phyloP scores from a whole-genome alignment of 2,329 filamentous ascomycete species.

The Claviceps cyperi region DNA sequence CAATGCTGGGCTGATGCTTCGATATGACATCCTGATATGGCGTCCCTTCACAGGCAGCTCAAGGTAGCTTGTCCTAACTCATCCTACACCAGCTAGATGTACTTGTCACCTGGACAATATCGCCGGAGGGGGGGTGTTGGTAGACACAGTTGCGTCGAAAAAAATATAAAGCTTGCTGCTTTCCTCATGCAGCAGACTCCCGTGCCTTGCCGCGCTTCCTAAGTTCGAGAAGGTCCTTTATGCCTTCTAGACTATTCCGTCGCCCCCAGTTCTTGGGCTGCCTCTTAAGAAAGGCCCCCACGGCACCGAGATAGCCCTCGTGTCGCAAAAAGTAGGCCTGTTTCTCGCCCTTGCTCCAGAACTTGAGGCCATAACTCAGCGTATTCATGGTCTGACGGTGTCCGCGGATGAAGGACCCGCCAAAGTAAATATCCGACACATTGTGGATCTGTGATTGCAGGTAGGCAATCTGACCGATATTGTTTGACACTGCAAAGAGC shows the following conservation, averaged over 20 bases:
- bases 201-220: conserved; percentile 10
- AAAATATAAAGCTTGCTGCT: background rate
- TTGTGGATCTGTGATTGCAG: conserved; percentile 93
- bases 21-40: too few relatives aligned
- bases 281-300: conserved; percentile 84
- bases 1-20: too few relatives aligned
- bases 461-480: conserved; percentile 95
- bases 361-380: conserved; percentile 88
- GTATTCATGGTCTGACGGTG: conserved; percentile 98
- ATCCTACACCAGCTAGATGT: too few relatives aligned
- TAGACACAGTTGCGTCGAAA: background rate
- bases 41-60: too few relatives aligned
- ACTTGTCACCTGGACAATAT: too few relatives aligned
- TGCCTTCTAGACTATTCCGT: conserved; percentile 56
- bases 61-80: too few relatives aligned
- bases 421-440: conserved; percentile 89
- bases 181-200: conserved; percentile 1
- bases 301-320: conserved; percentile 86
- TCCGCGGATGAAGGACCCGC: conserved; percentile 89
- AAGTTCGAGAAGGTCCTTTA: conserved; percentile 19
- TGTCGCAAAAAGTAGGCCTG: conserved; percentile 93
- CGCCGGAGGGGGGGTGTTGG: too few relatives aligned
- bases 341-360: conserved; percentile 89
- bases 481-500: conserved; percentile 91
- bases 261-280: conserved; percentile 87